Percentiles rank a stretch among this genome's conserved stretches.
Evolutionary conservation across 176 grass and related monocot genomes (phyloP).

Genomic region (Cenchrus purpureus): DNA sequence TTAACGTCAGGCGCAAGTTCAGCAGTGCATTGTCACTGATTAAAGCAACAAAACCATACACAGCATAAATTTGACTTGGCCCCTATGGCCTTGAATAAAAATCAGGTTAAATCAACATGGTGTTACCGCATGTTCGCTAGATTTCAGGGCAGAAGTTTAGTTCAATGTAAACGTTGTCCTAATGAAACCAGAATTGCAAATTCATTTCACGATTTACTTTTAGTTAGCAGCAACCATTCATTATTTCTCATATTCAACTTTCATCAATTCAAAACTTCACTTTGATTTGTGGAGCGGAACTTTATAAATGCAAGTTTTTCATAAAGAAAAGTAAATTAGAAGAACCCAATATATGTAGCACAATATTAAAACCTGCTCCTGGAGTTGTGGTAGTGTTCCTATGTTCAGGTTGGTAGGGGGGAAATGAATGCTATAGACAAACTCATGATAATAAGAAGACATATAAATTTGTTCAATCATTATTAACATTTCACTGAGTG

Average conservation of each 20-base stretch:
- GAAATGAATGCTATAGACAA: too few species aligned
- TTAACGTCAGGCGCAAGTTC: constrained; percentile 21
- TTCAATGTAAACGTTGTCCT: not conserved
- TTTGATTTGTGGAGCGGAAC: not conserved
- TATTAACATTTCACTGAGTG: constrained; percentile 7
- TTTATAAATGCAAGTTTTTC: not conserved
- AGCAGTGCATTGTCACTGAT: not conserved
- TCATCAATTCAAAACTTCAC: not conserved
- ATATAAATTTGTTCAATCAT: constrained; percentile 27
- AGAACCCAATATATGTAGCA: not conserved
- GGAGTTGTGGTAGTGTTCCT: not conserved
- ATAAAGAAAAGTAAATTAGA: not conserved
- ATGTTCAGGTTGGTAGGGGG: not conserved
- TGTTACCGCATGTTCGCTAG: not conserved
- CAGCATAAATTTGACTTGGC: not conserved
- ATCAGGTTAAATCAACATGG: not conserved
- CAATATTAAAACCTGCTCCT: not conserved
- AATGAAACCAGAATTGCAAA: not conserved
- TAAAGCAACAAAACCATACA: not conserved
- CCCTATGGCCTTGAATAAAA: not conserved
- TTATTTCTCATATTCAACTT: constrained; percentile 12
- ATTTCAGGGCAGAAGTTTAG: not conserved
- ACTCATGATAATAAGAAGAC: constrained; percentile 26
- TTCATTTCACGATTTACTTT: not conserved
- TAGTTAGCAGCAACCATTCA: not conserved